Evolutionary conservation across 208 protist species (phyloP).

Genomic region (Leptomonas seymouri): DNA sequence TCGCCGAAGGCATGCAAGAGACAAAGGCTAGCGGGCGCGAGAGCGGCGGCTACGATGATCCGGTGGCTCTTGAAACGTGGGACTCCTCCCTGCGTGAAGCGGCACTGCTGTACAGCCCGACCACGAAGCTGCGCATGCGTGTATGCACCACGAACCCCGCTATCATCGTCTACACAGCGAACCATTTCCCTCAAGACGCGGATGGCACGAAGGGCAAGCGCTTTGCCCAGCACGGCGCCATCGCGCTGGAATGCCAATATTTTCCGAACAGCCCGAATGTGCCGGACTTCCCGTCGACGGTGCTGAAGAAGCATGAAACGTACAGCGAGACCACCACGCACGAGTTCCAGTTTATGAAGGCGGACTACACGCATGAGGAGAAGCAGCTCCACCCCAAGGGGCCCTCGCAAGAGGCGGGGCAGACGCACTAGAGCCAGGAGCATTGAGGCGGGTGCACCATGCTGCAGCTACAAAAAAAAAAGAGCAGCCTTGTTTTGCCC

Average conservation of each 20-base stretch:
- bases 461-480: no score
- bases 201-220: conserved; percentile 56
- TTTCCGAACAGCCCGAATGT: conserved; percentile 81
- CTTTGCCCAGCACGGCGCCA: conserved; percentile 61
- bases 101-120: conserved; percentile 64
- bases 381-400: conserved; percentile 19
- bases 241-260: conserved; percentile 80
- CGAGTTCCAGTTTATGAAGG: conserved; percentile 60
- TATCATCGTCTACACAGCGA: conserved; percentile 73
- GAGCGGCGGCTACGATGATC: conserved; percentile 75
- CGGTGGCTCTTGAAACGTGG: conserved; percentile 72
- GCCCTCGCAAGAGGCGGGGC: no score
- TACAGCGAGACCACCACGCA: conserved; percentile 73
- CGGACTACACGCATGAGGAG: conserved; percentile 23
- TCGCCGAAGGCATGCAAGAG: conserved; percentile 59
- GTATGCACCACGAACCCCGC: conserved; percentile 72
- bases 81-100: conserved; percentile 71
- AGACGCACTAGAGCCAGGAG: not conserved
- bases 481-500: no score
- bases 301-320: conserved; percentile 58
- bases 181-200: conserved; percentile 56
- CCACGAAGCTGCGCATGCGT: conserved; percentile 61
- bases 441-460: not conserved
- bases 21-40: conserved; percentile 35
- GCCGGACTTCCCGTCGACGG: conserved; percentile 58